Evolutionary conservation across 768 basidiomycete genomes (phyloP), one percentile per base, ranked within the genome.

Genomic region (Mycena metata): DNA sequence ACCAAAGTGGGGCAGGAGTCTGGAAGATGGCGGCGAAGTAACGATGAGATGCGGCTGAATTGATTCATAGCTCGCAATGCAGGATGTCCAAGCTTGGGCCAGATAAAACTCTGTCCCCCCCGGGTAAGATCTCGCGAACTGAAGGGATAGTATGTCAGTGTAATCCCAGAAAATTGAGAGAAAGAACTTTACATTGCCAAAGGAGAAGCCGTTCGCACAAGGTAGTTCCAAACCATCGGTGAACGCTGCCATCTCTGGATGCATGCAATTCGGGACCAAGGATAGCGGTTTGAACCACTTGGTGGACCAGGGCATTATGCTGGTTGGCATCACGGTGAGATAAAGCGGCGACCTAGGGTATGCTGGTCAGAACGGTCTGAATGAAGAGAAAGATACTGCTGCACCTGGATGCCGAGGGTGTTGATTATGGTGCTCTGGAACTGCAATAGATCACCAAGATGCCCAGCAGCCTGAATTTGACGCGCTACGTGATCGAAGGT

Each of bases 41-140:
- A 59, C 19, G 17, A 59, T 12, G 17, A 59, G 42, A n/a, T 39
- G 43, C 30, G 58, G 58, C 15, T 59, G 26, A 23, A 59, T 23
- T 15, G 58, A 59, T 16, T 16, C 26, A 41, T 39, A 59, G 11
- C 30, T 33, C 23, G 58, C 30, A 24, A 59, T 59, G 43, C 33
- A 35, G 11, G 58, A 46, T 9, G 58, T 59, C 58, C 43, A 46
- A 13, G 19, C 24, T 35, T 59, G 43, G 11, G 58, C 26, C 11
- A 59, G 23, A 33, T 30, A 59, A n/a, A 59, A 59, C 24, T 59
- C 58, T 11, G 43, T 59, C 11, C 58, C 58, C 41, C 58, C 58
- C 13, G 58, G 58, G 23, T 45, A 59, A n/a, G 58, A 59, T 9
- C 43, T 42, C 10, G 30, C 58, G 30, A 59, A 59, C 58, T 59